Percentiles rank a stretch among this genome's conserved stretches.
phyloP scores from a whole-genome alignment of 2,329 filamentous ascomycete species.

The Exophiala alcalophila region DNA sequence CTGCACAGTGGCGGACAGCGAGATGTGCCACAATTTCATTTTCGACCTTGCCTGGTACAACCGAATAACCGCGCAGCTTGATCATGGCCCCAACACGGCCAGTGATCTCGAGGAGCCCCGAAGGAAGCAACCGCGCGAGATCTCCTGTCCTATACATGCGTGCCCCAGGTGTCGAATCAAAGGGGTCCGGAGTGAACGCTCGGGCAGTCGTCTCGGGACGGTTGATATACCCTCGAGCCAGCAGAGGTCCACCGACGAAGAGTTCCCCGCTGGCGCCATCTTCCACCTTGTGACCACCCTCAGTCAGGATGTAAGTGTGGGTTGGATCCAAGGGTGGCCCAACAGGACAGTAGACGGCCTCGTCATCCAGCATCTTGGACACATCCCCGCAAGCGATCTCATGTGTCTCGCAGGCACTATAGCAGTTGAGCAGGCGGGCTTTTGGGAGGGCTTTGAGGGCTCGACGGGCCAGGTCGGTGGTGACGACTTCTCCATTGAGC shows the following conservation, averaged over 20 bases:
- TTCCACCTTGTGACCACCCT: constrained; percentile 62
- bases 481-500: constrained; percentile 81
- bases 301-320: constrained; percentile 70
- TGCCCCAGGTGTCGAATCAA: constrained; percentile 56
- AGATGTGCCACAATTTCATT: constrained; percentile 67
- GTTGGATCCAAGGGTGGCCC: constrained; percentile 66
- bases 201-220: constrained; percentile 73
- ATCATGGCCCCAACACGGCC: constrained; percentile 77
- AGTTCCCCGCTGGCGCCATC: constrained; percentile 67
- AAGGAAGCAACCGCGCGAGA: constrained; percentile 63
- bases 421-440: constrained; percentile 71
- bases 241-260: constrained; percentile 68
- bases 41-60: constrained; percentile 74
- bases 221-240: constrained; percentile 76
- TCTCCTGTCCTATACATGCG: constrained; percentile 76
- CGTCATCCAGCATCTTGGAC: constrained; percentile 61
- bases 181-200: constrained; percentile 66
- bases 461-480: constrained; percentile 69
- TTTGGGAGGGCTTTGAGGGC: constrained; percentile 66
- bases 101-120: constrained; percentile 69
- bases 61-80: constrained; percentile 74
- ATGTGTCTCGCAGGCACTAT: constrained; percentile 79
- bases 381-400: constrained; percentile 77
- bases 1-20: constrained; percentile 68
- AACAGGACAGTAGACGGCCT: constrained; percentile 68